phyloP scores from a whole-genome alignment of 768 basidiomycete species.

The Rhodosporidiobolus odoratus region DNA sequence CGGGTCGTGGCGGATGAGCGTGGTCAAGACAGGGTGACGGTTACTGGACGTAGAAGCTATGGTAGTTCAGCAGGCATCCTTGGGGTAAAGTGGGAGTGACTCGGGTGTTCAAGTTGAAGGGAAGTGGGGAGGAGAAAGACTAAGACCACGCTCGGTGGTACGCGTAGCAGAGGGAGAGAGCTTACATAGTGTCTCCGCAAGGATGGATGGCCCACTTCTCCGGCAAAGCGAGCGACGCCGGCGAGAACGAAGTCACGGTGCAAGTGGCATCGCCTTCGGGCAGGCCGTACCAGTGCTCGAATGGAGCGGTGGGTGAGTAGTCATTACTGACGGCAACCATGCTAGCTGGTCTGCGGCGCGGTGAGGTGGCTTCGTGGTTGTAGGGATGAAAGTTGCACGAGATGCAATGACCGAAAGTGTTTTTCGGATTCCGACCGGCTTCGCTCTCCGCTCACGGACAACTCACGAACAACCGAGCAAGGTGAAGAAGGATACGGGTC shows the following conservation, averaged over 20 bases:
- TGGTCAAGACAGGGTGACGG: constrained; percentile 12
- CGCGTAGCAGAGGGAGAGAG: background rate
- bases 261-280: constrained; percentile 8
- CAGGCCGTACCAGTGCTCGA: constrained; percentile 6
- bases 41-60: constrained; percentile 6
- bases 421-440: too few relatives aligned
- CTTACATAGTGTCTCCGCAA: background rate
- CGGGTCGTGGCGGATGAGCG: constrained; percentile 17
- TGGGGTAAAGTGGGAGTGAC: background rate
- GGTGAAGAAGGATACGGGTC: too few relatives aligned
- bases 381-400: too few relatives aligned
- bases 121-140: too few relatives aligned
- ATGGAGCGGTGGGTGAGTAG: constrained; percentile 4
- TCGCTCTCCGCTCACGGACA: too few relatives aligned
- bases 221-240: background rate
- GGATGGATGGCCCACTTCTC: constrained; percentile 1
- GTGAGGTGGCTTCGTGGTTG: too few relatives aligned
- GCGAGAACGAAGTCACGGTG: constrained; percentile 9
- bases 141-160: too few relatives aligned
- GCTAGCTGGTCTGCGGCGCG: too few relatives aligned
- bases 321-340: too few relatives aligned
- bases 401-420: too few relatives aligned
- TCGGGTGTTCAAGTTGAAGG: too few relatives aligned
- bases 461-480: too few relatives aligned
- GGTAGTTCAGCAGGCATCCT: background rate